A percentile compares a stretch with the other conserved stretches of the same genome.
These are phyloP conservation scores for Pythium scleroteichum DNA, from an alignment of 352 stramenopile species.

Conservation along the genomic window DNA sequence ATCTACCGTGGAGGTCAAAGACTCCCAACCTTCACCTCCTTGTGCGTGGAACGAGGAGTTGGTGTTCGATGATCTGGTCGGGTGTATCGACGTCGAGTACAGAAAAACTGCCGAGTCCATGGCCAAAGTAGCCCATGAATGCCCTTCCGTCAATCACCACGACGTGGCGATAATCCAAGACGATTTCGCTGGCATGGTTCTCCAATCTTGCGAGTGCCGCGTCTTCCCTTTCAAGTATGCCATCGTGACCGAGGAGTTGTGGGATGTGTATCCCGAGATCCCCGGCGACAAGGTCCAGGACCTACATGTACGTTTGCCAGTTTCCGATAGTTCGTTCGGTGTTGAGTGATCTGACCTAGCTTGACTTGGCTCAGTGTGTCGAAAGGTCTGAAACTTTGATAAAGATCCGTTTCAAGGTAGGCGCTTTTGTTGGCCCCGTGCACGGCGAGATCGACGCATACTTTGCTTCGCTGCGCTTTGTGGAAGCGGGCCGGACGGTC, in stretches of 20 bases:
- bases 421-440: not conserved
- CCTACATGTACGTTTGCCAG: not conserved
- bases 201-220: conserved; percentile 9
- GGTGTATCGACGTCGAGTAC: not conserved
- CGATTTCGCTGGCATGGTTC: not conserved
- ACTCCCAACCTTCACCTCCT: not conserved
- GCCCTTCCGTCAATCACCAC: not conserved
- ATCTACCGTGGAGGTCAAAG: not conserved
- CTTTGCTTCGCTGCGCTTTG: not conserved
- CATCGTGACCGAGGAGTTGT: not conserved
- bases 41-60: not conserved
- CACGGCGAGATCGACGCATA: not conserved
- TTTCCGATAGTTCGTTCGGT: not conserved
- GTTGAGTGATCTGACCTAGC: not conserved
- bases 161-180: conserved; percentile 1
- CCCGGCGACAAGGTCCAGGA: not conserved
- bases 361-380: not conserved
- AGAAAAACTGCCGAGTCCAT: not conserved
- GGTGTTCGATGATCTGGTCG: conserved; percentile 5
- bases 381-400: not conserved
- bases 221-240: conserved; percentile 20
- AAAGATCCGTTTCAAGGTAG: not conserved
- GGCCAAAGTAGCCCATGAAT: not conserved
- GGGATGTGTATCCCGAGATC: conserved; percentile 1
- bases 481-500: not conserved